Percentiles rank a stretch among this genome's conserved stretches.
Evolutionary conservation across 495 filamentous ascomycete species (phyloP).

Genomic region (Aspergillus heteromorphus): DNA sequence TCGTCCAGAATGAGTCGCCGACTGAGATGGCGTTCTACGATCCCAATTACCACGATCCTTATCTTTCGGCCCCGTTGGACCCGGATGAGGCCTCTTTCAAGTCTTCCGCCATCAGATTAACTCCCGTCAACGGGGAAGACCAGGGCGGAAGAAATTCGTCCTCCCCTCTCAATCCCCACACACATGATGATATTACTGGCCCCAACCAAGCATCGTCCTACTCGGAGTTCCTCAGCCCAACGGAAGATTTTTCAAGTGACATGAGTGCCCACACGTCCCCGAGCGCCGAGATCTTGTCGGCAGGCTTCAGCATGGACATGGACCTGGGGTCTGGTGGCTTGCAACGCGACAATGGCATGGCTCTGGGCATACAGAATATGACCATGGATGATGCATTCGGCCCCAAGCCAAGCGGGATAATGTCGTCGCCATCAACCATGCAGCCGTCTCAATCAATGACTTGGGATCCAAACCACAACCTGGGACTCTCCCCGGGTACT

Average conservation of each 20-base stretch:
- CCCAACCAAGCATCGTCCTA: conserved; percentile 12
- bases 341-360: conserved; percentile 4
- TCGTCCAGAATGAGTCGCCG: conserved; percentile 19
- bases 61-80: conserved; percentile 36
- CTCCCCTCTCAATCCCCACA: conserved; percentile 6
- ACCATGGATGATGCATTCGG: neutral
- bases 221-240: conserved; percentile 20
- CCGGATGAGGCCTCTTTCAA: conserved; percentile 36
- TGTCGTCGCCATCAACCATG: conserved; percentile 13
- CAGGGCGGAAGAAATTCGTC: conserved; percentile 10
- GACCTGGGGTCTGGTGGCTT: conserved; percentile 1
- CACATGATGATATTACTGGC: conserved; percentile 1
- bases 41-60: conserved; percentile 25
- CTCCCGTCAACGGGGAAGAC: conserved; percentile 19
- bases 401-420: neutral
- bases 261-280: conserved; percentile 18
- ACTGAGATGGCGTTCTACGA: conserved; percentile 11
- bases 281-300: conserved; percentile 9
- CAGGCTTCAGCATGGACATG: conserved; percentile 3
- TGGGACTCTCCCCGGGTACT: conserved; percentile 14
- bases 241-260: conserved; percentile 15
- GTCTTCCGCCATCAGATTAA: conserved; percentile 31
- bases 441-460: conserved; percentile 18
- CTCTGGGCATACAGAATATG: neutral
- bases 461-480: conserved; percentile 14